These are phyloP conservation scores for Paraphoma sp. DNA, from an alignment of 2,329 filamentous ascomycete species.

Conservation along the genomic window DNA sequence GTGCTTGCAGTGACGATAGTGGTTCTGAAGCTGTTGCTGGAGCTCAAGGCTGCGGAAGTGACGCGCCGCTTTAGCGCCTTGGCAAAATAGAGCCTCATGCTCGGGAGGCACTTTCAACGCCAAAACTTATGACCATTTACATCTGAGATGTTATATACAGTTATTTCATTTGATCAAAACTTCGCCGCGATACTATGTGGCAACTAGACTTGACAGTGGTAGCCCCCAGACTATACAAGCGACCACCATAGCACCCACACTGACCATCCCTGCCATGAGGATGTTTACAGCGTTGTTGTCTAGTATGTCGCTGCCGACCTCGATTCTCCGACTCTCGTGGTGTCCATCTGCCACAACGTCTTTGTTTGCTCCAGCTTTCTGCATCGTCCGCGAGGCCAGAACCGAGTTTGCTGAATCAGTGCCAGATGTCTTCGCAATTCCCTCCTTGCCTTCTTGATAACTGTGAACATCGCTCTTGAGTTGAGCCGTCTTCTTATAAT, in stretches of 20 bases:
- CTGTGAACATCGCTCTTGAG: conserved; percentile 51
- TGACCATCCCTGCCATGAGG: conserved; percentile 85
- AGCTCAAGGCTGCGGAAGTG: conserved; percentile 40
- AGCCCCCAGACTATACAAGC: conserved; percentile 42
- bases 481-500: conserved; percentile 38
- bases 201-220: conserved; percentile 32
- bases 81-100: conserved; percentile 16
- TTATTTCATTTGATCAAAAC: not conserved
- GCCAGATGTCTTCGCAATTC: conserved; percentile 42
- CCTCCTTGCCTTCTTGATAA: conserved; percentile 48
- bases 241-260: conserved; percentile 73
- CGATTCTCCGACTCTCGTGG: conserved; percentile 59
- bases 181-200: not conserved
- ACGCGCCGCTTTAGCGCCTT: conserved; percentile 43
- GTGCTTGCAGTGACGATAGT: conserved; percentile 1
- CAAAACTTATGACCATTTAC: not conserved
- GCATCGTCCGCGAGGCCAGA: conserved; percentile 41
- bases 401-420: conserved; percentile 20
- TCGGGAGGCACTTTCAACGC: not conserved
- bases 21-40: conserved; percentile 10
- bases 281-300: conserved; percentile 98
- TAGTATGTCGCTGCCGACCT: conserved; percentile 74
- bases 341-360: conserved; percentile 40
- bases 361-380: conserved; percentile 33
- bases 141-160: not conserved